phyloP scores from a whole-genome alignment of 371 early-diverging fungal species.

The Funneliformis caledonium region DNA sequence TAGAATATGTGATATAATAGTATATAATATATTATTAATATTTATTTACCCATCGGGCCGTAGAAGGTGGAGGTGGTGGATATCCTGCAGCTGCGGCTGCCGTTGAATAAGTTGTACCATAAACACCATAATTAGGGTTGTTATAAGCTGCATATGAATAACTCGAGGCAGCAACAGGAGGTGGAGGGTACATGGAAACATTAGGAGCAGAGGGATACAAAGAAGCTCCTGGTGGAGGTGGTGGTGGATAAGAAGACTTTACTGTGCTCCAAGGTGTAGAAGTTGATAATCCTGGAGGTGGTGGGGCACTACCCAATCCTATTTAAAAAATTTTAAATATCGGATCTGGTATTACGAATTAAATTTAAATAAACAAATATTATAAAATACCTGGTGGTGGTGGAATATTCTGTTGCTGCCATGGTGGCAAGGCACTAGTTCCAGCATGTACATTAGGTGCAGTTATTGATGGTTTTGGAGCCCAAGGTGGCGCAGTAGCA shows the following conservation, averaged over 20 bases:
- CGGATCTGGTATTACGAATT: background rate
- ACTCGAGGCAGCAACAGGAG: conserved; percentile 20
- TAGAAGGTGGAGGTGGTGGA: conserved; percentile 47
- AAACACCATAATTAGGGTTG: conserved; percentile 44
- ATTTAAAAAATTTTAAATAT: conserved; percentile 44
- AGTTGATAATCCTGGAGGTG: conserved; percentile 36
- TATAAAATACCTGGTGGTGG: conserved; percentile 47
- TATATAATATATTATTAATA: background rate
- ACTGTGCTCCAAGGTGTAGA: conserved; percentile 34
- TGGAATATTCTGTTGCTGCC: conserved; percentile 55
- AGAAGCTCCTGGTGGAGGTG: conserved; percentile 43
- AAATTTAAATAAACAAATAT: background rate
- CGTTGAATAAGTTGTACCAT: conserved; percentile 43
- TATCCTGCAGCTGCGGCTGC: conserved; percentile 47
- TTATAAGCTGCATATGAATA: conserved; percentile 45
- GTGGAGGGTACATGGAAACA: conserved; percentile 39
- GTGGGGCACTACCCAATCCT: conserved; percentile 34
- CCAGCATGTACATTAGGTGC: conserved; percentile 26
- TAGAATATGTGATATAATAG: background rate
- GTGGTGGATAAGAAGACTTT: conserved; percentile 44
- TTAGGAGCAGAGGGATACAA: conserved; percentile 41
- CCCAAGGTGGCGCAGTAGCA: conserved; percentile 44
- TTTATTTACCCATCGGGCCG: conserved; percentile 21
- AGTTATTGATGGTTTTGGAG: conserved; percentile 41
- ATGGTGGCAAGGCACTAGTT: conserved; percentile 50